Evolutionary conservation across 768 basidiomycete genomes (phyloP).

Genomic region (Strobilomyces dryophilus): DNA sequence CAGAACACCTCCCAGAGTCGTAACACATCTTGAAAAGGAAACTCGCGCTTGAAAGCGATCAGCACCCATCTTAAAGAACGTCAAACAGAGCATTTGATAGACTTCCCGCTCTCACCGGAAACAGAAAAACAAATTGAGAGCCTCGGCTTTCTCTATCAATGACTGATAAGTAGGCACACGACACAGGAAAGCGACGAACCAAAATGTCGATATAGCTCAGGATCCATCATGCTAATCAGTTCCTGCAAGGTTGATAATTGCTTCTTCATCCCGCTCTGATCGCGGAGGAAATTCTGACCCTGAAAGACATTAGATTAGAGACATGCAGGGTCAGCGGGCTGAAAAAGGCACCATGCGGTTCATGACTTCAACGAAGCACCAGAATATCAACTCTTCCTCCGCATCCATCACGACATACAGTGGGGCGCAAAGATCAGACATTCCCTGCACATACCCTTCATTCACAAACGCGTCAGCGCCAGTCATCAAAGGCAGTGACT

Average conservation of each 20-base stretch:
- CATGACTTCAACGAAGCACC: constrained; percentile 96
- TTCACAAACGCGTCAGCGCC: constrained; percentile 15
- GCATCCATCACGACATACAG: constrained; percentile 88
- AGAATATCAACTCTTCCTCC: constrained; percentile 89
- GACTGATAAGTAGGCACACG: background rate
- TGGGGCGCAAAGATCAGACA: constrained; percentile 95
- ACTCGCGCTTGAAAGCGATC: constrained; percentile 96
- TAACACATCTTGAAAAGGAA: constrained; percentile 86
- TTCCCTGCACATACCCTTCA: constrained; percentile 94
- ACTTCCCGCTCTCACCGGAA: constrained; percentile 66
- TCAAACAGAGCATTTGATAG: background rate
- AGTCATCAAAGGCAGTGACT: background rate
- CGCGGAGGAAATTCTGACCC: constrained; percentile 93
- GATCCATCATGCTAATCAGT: constrained; percentile 90
- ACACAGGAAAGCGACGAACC: constrained; percentile 38
- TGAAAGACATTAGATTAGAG: constrained; percentile 28
- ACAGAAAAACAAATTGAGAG: constrained; percentile 94
- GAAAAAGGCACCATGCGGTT: constrained; percentile 69
- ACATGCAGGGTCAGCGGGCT: background rate
- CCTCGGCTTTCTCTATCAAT: constrained; percentile 75
- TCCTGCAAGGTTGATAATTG: constrained; percentile 88
- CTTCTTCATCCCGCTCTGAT: constrained; percentile 97
- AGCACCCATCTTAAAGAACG: constrained; percentile 66
- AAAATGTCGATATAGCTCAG: constrained; percentile 88
- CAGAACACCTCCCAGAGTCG: constrained; percentile 91